These are phyloP conservation scores for Candida ipomoeae DNA, from an alignment of 805 yeast species.

Conservation along the genomic window DNA sequence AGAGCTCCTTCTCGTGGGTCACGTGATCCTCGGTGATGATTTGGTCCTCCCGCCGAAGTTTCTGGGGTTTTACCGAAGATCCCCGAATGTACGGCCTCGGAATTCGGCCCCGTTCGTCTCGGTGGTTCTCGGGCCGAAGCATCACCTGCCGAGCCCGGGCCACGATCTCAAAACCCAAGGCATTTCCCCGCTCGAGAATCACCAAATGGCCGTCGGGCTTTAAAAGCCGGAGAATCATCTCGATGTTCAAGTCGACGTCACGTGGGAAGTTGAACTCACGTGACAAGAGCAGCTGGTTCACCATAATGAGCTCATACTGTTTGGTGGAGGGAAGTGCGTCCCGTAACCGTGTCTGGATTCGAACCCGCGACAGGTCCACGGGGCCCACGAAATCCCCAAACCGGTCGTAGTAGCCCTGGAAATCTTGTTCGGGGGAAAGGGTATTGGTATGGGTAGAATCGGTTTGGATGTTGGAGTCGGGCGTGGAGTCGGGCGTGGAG, in stretches of 20 bases:
- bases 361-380: constrained; percentile 54
- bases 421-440: constrained; percentile 3
- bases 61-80: constrained; percentile 40
- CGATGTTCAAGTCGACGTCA: constrained; percentile 66
- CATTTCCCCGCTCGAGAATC: constrained; percentile 82
- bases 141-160: constrained; percentile 88
- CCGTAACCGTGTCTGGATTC: constrained; percentile 52
- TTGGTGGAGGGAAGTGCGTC: constrained; percentile 48
- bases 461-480: too few relatives aligned
- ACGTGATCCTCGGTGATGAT: constrained; percentile 34
- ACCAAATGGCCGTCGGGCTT: constrained; percentile 79
- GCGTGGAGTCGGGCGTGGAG: too few relatives aligned
- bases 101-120: constrained; percentile 52
- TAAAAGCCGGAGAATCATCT: constrained; percentile 54
- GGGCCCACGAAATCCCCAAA: constrained; percentile 31
- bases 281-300: constrained; percentile 70
- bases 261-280: constrained; percentile 59
- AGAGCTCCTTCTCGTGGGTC: constrained; percentile 27
- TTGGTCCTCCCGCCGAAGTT: constrained; percentile 32
- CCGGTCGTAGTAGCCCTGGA: constrained; percentile 9
- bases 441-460: too few relatives aligned
- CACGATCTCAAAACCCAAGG: constrained; percentile 80
- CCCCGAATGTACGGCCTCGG: constrained; percentile 67
- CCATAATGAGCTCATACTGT: constrained; percentile 76
- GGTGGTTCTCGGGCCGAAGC: constrained; percentile 75